A percentile compares a stretch with the other conserved stretches of the same genome.
phyloP scores from a whole-genome alignment of 306 rosid genomes.

The Gleditsia sinensis region DNA sequence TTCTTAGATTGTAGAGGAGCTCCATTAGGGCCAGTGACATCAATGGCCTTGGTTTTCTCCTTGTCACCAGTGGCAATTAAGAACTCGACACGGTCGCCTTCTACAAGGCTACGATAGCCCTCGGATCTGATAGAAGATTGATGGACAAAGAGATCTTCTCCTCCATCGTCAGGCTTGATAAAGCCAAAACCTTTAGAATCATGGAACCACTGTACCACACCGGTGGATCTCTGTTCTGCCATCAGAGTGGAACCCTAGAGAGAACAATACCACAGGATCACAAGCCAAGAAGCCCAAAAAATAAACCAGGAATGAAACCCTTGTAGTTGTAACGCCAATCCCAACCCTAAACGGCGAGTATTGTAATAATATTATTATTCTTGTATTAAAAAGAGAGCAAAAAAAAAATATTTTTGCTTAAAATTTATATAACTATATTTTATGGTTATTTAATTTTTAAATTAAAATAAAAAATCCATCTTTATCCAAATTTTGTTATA shows the following conservation, averaged over 20 bases:
- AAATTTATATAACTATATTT: background rate
- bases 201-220: conserved; percentile 70
- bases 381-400: too few relatives aligned
- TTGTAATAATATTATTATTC: too few relatives aligned
- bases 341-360: background rate
- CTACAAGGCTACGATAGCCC: conserved; percentile 57
- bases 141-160: conserved; percentile 71
- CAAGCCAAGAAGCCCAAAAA: background rate
- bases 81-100: conserved; percentile 64
- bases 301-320: background rate
- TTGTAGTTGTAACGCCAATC: background rate
- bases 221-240: conserved; percentile 70
- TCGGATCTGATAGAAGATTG: conserved; percentile 71
- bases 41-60: conserved; percentile 65
- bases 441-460: background rate
- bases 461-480: background rate
- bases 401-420: background rate
- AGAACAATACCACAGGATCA: background rate
- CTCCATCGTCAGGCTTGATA: conserved; percentile 62
- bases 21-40: conserved; percentile 62
- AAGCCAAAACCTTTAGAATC: conserved; percentile 70
- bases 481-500: background rate
- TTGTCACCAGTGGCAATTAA: conserved; percentile 48
- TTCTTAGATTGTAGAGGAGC: conserved; percentile 44
- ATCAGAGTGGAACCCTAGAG: conserved; percentile 32